Conservation (phyloP, 495 filamentous ascomycete genomes). For the Glarea lozoyensis region DNA sequence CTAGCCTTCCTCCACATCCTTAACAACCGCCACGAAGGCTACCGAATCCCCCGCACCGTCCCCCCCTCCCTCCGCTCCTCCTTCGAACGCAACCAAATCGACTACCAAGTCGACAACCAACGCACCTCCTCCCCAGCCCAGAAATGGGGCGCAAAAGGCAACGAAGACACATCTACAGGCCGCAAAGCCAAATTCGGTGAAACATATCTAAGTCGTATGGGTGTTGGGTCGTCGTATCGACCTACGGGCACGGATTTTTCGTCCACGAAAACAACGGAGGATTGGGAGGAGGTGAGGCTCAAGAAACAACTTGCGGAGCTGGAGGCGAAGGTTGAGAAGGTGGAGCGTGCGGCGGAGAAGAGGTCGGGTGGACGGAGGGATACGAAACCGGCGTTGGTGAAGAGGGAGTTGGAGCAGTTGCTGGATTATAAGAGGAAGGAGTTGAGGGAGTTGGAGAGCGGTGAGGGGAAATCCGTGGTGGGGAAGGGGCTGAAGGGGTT, state of each 20-base stretch:
- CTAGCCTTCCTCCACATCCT: slow-evolving; percentile 95
- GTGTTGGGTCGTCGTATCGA: slow-evolving; percentile 59
- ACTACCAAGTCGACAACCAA: slow-evolving; percentile 81
- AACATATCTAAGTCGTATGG: slow-evolving; percentile 85
- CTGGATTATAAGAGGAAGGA: slow-evolving; percentile 69
- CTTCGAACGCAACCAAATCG: slow-evolving; percentile 90
- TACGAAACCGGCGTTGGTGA: slow-evolving; percentile 73
- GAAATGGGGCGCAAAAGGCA: slow-evolving; percentile 56
- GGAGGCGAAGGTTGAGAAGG: slow-evolving; percentile 70
- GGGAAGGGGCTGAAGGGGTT: slow-evolving; percentile 54
- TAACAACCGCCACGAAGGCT: slow-evolving; percentile 90
- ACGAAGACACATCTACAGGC: slow-evolving; percentile 66
- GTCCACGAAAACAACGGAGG: slow-evolving; percentile 52
- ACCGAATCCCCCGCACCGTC: slow-evolving; percentile 85
- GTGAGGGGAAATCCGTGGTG: slow-evolving; percentile 52
- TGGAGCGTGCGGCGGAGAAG: slow-evolving; percentile 57
- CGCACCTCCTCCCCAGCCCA: slow-evolving; percentile 40
- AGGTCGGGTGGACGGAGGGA: slow-evolving; percentile 46
- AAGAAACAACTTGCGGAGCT: slow-evolving; percentile 85
- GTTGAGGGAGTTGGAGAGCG: slow-evolving; percentile 65
- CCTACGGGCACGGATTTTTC: slow-evolving; percentile 77
- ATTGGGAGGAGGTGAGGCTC: slow-evolving; percentile 94
- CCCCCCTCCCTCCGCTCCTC: slow-evolving; percentile 81
- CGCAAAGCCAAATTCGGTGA: slow-evolving; percentile 95
- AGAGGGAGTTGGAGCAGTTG: slow-evolving; percentile 86